Conservation (phyloP, 225 moss, liverwort and hornwort species). For the Sphagnum tenellum region DNA sequence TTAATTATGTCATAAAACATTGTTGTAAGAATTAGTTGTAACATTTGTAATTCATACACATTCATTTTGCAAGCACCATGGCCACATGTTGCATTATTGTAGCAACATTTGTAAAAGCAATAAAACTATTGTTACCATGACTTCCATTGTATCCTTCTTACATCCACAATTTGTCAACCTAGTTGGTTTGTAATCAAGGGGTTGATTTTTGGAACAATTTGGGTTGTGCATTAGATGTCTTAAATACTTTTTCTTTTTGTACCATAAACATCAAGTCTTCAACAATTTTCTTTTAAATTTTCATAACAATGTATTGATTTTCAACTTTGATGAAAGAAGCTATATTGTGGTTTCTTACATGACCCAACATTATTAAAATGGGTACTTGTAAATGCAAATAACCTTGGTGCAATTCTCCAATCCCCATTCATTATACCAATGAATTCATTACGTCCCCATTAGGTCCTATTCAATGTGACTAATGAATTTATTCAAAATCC, state of each 20-base stretch:
- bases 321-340: neutral
- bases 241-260: too few relatives aligned
- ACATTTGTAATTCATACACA: neutral
- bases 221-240: too few relatives aligned
- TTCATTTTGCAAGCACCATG: slow-evolving; percentile 69
- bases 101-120: slow-evolving; percentile 64
- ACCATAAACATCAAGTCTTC: too few relatives aligned
- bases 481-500: too few relatives aligned
- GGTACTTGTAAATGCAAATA: slow-evolving; percentile 60
- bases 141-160: slow-evolving; percentile 65
- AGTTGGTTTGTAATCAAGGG: too few relatives aligned
- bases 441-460: neutral
- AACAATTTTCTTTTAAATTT: too few relatives aligned
- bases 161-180: slow-evolving; percentile 23
- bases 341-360: slow-evolving; percentile 21
- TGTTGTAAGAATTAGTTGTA: too few relatives aligned
- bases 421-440: slow-evolving; percentile 23
- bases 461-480: too few relatives aligned
- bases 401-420: slow-evolving; percentile 51
- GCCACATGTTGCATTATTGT: slow-evolving; percentile 73
- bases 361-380: slow-evolving; percentile 49
- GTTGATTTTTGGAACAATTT: too few relatives aligned
- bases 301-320: too few relatives aligned
- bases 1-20: neutral
- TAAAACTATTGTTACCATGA: slow-evolving; percentile 76